Evolutionary conservation across 257 asterid species (phyloP), one percentile per base, ranked within the genome.

Genomic region (Paulownia fortunei): DNA sequence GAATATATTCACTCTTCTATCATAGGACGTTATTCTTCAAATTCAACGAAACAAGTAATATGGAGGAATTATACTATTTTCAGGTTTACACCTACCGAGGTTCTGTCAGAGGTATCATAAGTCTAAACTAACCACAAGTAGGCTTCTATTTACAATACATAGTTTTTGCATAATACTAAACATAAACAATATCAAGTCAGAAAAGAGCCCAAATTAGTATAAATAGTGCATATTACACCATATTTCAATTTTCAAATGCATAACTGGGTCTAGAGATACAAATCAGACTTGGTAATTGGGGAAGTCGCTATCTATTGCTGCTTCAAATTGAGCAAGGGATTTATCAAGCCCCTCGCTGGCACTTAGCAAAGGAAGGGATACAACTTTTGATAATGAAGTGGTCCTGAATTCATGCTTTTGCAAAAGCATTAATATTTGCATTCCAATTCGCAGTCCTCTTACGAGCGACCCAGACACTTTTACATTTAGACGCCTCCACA

Each of bases 291-390:
- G 94, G 85, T 89, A 90, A 86, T 90, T 80, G 56, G 96, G 96
- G 78, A 95, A 95, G 88, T 95, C 97, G 62, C 98, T 95, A 79
- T 89, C 93, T 51, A 95, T 81, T 64, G 99, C 97, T 81, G 94
- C 99, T 85, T 95, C 97, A 83, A 95, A 90, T 74, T 95, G 99
- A 75, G 86, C 42, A 69, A 95, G 98, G 75, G 79, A 88, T 74
- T 85, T 84, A 84, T 87, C 91, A 78, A 95, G 96, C 75, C 98
- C 99, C 79, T 85, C 84, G 36, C 69, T 79, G 76, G 94, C 93
- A 89, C 81, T 82, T 51, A 95, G 81, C 82, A 79, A 55, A 64
- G 98, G 97, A 82, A 93, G 78, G 72, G 84, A 71, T 58, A 89
- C 73, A 76, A 93, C 85, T 87, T 92, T 90, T 63, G 91, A 81